Evolutionary conservation across 2,329 filamentous ascomycete genomes (phyloP).

Genomic region (Niveomyces coronatus): DNA sequence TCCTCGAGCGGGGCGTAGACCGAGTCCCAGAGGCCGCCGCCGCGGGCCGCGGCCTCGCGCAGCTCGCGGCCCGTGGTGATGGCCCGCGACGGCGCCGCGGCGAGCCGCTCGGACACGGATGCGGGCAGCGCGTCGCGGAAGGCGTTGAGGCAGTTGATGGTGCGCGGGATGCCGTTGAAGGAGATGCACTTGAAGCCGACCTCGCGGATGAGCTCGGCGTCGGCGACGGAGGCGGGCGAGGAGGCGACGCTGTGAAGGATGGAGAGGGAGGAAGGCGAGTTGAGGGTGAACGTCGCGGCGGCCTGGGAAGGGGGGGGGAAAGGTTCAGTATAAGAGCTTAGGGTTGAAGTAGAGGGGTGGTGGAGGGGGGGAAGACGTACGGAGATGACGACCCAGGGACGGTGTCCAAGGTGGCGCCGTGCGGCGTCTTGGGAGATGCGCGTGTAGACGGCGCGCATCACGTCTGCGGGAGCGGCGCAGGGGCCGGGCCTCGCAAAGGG

Average conservation of each 20-base stretch:
- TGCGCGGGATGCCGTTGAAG: constrained; percentile 74
- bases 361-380: constrained; percentile 26
- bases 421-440: constrained; percentile 53
- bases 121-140: constrained; percentile 55
- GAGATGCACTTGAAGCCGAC: constrained; percentile 68
- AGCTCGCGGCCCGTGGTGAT: constrained; percentile 45
- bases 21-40: constrained; percentile 60
- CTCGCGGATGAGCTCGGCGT: constrained; percentile 65
- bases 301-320: constrained; percentile 38
- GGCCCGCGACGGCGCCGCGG: constrained; percentile 44
- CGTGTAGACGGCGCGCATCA: constrained; percentile 52
- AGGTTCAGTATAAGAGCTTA: not conserved
- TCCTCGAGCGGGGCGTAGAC: constrained; percentile 66
- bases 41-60: constrained; percentile 43
- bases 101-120: constrained; percentile 42
- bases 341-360: not conserved
- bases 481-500: constrained; percentile 56
- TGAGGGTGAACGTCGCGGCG: constrained; percentile 76
- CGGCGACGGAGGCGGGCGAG: constrained; percentile 25
- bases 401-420: constrained; percentile 48
- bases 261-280: constrained; percentile 66
- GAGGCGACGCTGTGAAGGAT: constrained; percentile 46
- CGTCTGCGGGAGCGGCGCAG: constrained; percentile 48
- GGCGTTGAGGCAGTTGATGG: constrained; percentile 70
- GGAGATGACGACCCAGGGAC: constrained; percentile 58